Percentiles rank a stretch among this genome's conserved stretches.
Evolutionary conservation across 2,329 filamentous ascomycete species (phyloP).

Genomic region (Trichoderma breve): DNA sequence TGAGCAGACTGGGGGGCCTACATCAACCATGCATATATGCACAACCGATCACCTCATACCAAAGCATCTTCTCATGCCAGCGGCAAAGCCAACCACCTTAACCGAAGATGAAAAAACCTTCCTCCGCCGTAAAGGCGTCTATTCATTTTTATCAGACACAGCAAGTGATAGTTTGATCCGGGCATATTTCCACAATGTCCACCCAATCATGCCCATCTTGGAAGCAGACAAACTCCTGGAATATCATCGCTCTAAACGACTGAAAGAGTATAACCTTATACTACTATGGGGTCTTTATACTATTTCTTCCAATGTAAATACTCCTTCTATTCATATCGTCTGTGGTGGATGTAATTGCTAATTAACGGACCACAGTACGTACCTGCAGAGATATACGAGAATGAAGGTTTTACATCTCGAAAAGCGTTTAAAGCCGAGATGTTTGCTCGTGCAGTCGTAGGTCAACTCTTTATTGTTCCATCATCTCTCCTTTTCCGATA

Average conservation of each 20-base stretch:
- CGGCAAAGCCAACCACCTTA: background rate
- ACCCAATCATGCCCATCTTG: constrained; percentile 7
- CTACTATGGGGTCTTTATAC: background rate
- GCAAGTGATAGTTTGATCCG: background rate
- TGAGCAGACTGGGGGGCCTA: constrained; percentile 7
- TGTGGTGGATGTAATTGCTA: background rate
- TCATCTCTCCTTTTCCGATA: background rate
- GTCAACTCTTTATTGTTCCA: background rate
- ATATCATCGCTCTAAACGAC: background rate
- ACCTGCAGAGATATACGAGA: constrained; percentile 6
- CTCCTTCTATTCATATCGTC: fast-evolving
- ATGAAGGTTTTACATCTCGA: constrained; percentile 9
- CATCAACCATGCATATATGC: constrained; percentile 12
- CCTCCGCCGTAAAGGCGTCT: constrained; percentile 9
- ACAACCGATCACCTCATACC: background rate
- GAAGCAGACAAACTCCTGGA: constrained; percentile 9
- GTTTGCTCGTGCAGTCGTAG: constrained; percentile 5
- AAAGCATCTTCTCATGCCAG: constrained; percentile 13
- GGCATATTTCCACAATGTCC: constrained; percentile 13
- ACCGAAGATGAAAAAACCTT: constrained; percentile 4
- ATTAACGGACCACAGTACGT: background rate
- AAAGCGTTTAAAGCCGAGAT: constrained; percentile 9
- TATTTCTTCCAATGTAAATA: background rate
- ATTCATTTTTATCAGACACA: constrained; percentile 4
- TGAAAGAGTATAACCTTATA: constrained; percentile 7